A percentile compares a stretch with the other conserved stretches of the same genome.
Conservation (phyloP, 2,329 filamentous ascomycete genomes). For the Drechslerella dactyloides region DNA sequence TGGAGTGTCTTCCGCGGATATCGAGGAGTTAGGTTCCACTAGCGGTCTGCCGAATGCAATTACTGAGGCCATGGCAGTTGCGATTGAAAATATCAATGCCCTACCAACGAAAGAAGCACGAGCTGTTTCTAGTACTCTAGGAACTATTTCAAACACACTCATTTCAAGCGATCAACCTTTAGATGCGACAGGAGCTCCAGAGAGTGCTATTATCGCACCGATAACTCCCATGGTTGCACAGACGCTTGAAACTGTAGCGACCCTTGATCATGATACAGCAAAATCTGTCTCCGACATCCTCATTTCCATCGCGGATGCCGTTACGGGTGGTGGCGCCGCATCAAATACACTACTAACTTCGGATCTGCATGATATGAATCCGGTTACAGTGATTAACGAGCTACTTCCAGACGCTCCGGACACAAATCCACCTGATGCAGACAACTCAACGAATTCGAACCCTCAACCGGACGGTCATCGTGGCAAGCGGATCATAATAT, state of each 20-base stretch:
- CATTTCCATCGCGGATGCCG: not conserved
- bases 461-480: conserved; percentile 45
- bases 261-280: conserved; percentile 4
- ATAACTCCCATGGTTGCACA: conserved; percentile 32
- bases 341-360: not conserved
- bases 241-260: conserved; percentile 24
- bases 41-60: conserved; percentile 28
- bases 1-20: conserved; percentile 1
- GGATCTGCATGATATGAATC: no score
- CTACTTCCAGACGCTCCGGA: conserved; percentile 28
- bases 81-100: conserved; percentile 18
- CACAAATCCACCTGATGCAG: conserved; percentile 42
- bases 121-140: conserved; percentile 12
- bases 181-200: conserved; percentile 22
- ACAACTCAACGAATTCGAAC: conserved; percentile 42
- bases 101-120: conserved; percentile 15
- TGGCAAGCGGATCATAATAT: conserved; percentile 53
- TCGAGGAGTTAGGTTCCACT: conserved; percentile 12
- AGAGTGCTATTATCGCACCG: conserved; percentile 25
- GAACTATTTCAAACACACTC: conserved; percentile 21
- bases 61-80: conserved; percentile 13
- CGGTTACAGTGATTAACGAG: no score
- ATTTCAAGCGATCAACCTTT: conserved; percentile 37
- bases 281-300: conserved; percentile 30
- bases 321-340: not conserved